Evolutionary conservation across 345 rosid species (phyloP).

Genomic region (Euphorbia tirucalli): DNA sequence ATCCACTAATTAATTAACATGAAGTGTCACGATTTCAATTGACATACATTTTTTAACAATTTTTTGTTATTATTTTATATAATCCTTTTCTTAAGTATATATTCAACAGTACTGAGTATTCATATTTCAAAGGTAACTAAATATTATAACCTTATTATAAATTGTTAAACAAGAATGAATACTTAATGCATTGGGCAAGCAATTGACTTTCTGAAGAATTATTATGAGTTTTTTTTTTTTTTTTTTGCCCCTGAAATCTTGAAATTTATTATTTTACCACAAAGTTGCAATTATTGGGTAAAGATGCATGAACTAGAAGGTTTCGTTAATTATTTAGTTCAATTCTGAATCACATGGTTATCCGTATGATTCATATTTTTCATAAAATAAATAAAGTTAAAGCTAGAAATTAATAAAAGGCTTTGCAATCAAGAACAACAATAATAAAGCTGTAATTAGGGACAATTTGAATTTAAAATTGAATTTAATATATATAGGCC

Average conservation of each 20-base stretch:
- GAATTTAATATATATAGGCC: background rate
- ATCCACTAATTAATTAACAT: background rate
- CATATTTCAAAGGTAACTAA: too few relatives aligned
- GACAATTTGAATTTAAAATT: too few relatives aligned
- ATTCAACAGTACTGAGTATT: background rate
- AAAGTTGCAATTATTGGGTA: background rate
- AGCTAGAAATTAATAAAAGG: background rate
- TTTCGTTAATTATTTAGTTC: background rate
- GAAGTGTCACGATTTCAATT: background rate
- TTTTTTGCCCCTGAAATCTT: too few relatives aligned
- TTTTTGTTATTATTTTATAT: too few relatives aligned
- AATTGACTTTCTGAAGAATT: too few relatives aligned
- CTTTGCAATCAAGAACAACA: too few relatives aligned
- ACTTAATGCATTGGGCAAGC: too few relatives aligned
- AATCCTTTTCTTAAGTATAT: too few relatives aligned
- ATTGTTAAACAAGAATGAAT: too few relatives aligned
- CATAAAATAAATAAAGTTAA: background rate
- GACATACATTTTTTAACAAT: too few relatives aligned
- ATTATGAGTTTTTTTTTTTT: too few relatives aligned
- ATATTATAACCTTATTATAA: too few relatives aligned
- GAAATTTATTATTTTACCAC: background rate
- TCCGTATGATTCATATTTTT: background rate
- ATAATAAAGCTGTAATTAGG: background rate
- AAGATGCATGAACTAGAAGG: background rate
- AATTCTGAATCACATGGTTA: background rate